Evolutionary conservation across 371 early-diverging fungal genomes (phyloP).

Genomic region (Spraguea lophii): DNA sequence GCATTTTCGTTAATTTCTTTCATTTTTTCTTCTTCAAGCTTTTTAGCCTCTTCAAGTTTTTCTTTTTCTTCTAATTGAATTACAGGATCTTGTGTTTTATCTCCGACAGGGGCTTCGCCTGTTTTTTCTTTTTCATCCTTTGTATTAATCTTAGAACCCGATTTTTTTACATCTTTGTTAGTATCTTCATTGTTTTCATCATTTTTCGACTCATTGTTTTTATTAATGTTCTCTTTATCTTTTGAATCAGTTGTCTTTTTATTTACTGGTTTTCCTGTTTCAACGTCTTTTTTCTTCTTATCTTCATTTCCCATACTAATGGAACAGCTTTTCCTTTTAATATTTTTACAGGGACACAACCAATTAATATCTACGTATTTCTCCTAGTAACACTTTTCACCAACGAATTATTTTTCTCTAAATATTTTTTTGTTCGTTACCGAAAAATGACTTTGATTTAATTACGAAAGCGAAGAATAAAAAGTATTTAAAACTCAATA

Average conservation of each 20-base stretch:
- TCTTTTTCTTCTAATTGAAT: slow-evolving; percentile 12
- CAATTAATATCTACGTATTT: too few relatives aligned
- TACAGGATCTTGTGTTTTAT: slow-evolving; percentile 4
- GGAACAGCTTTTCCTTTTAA: too few relatives aligned
- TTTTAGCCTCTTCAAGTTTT: slow-evolving; percentile 8
- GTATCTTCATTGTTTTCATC: neutral
- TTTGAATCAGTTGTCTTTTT: neutral
- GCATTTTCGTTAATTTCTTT: slow-evolving; percentile 9
- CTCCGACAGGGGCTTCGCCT: neutral
- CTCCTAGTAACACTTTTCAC: too few relatives aligned
- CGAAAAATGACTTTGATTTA: too few relatives aligned
- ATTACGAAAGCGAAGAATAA: too few relatives aligned
- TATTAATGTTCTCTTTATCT: neutral
- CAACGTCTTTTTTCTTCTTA: neutral
- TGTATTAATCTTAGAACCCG: slow-evolving; percentile 1
- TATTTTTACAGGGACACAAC: too few relatives aligned
- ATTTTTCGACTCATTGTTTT: neutral
- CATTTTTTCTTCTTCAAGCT: slow-evolving; percentile 7
- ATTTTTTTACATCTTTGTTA: neutral
- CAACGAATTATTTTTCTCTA: too few relatives aligned
- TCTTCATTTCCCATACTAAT: neutral
- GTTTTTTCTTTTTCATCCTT: slow-evolving; percentile 15
- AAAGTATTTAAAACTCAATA: too few relatives aligned
- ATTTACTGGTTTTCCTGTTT: too few relatives aligned
- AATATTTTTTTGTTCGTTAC: too few relatives aligned